Base-by-base conservation (phyloP, 2,329 filamentous ascomycete species). In the Podosphaera fusca region DNA sequence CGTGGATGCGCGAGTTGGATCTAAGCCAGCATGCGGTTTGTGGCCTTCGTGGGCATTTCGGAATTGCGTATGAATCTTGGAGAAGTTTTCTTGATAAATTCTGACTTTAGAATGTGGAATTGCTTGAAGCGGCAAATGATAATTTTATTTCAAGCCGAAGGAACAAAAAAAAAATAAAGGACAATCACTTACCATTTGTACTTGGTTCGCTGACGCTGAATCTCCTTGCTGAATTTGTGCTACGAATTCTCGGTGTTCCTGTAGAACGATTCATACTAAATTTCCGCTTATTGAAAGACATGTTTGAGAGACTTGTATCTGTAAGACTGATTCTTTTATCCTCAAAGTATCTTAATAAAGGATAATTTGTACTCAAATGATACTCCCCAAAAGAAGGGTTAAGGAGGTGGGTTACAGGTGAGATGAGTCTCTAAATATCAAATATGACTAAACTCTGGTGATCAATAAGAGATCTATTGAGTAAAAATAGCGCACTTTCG, bases 41-140 rank as follows among this genome's bases (percentile, higher is more conserved):
- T 94, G 88, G 59, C 89, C 89, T 70, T 92, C 87, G 71, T 95
- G 89, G 61, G 87, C 86, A 67, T 81, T 80, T 64, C 89, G 85
- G 73, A 95, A 95, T 68, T 94, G 85, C 61, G 84, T 80, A 70
- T 95, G 89, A 67, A 88, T 84, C 69, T 85, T 84, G 65, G 87
- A 94, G 66, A 78, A 80, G 62, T 81, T 76, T 73, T 95, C 87
- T 94, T 68, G 31, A 7, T 21, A 29, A 45, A n/a, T 14, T 7
- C 56, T 58, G 42, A 58, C 56, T n/a, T 45, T 46, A 51, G 30
- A 4, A 30, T 51, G 21, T 34, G 33, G 6, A 33, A 31, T 31
- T 10, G 21, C 5, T n/a, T 2, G 29, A 46, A 46, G 8, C 9
- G 14, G 8, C 29, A 46, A 12, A 46, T 5, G 42, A n/a, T 46